phyloP scores from a whole-genome alignment of 1,284 basidiomycete species.

The Fistulina hepatica region DNA sequence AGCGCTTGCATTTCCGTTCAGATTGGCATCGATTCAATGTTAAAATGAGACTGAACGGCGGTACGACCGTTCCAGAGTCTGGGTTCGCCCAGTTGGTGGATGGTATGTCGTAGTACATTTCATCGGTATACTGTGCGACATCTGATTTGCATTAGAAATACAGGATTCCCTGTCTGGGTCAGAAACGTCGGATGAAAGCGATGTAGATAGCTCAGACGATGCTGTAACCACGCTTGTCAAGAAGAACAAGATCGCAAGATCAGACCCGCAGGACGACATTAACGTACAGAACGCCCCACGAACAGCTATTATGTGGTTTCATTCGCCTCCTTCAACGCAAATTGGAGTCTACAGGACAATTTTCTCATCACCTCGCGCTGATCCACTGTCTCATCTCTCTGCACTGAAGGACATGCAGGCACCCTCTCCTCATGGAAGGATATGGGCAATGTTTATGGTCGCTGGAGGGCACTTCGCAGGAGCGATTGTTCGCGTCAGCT shows the following conservation, averaged over 20 bases:
- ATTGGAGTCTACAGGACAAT: constrained; percentile 80
- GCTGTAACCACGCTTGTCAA: constrained; percentile 59
- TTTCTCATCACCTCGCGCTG: constrained; percentile 40
- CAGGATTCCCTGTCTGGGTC: constrained; percentile 88
- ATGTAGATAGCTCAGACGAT: constrained; percentile 49
- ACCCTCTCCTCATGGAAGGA: constrained; percentile 51
- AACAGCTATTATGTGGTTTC: constrained; percentile 84
- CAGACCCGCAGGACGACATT: constrained; percentile 36
- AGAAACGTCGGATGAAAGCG: constrained; percentile 53
- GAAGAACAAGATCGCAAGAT: constrained; percentile 39
- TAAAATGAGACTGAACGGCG: constrained; percentile 62
- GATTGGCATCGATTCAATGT: constrained; percentile 99
- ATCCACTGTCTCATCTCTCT: constrained; percentile 35
- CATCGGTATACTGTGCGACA: background rate
- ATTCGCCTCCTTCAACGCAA: constrained; percentile 75
- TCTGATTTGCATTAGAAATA: constrained; percentile 41
- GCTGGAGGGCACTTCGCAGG: constrained; percentile 98
- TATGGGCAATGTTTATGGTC: constrained; percentile 92
- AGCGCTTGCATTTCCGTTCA: constrained; percentile 82
- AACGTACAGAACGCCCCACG: constrained; percentile 37
- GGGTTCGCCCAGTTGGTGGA: constrained; percentile 73
- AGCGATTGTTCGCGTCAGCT: constrained; percentile 67
- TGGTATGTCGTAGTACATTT: constrained; percentile 34
- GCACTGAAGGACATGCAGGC: constrained; percentile 62
- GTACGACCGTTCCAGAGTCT: constrained; percentile 51